Conservation (phyloP, 768 basidiomycete genomes). For the Lyophyllum semitale region DNA sequence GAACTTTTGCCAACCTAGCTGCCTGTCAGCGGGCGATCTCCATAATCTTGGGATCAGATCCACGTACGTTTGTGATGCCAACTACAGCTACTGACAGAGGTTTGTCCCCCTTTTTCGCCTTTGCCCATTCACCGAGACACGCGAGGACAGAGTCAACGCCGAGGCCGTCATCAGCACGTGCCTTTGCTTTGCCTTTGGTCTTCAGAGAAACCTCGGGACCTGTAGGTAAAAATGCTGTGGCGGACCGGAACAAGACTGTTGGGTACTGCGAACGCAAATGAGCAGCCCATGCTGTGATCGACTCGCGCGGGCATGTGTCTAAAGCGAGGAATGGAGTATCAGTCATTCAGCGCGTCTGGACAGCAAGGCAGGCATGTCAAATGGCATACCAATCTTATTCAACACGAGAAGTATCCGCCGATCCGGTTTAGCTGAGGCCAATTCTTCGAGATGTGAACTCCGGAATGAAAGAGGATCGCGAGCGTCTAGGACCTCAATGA, state of each 20-base stretch:
- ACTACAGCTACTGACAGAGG: conserved; percentile 75
- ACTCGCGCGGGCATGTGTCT: conserved; percentile 84
- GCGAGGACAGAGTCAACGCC: conserved; percentile 57
- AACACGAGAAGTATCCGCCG: conserved; percentile 67
- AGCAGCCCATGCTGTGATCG: conserved; percentile 67
- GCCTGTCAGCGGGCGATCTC: conserved; percentile 1
- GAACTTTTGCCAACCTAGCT: conserved; percentile 80
- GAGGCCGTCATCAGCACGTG: conserved; percentile 54
- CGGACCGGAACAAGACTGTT: conserved; percentile 73
- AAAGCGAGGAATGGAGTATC: background rate
- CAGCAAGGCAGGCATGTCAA: conserved; percentile 1
- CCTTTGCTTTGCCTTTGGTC: conserved; percentile 43
- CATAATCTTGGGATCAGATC: conserved; percentile 1
- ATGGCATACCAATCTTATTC: conserved; percentile 83
- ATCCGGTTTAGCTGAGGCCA: conserved; percentile 40
- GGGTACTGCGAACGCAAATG: conserved; percentile 61
- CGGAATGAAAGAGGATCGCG: conserved; percentile 78
- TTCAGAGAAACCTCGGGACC: conserved; percentile 22
- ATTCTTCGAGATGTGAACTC: conserved; percentile 61
- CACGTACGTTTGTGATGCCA: conserved; percentile 78
- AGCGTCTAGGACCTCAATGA: conserved; percentile 82
- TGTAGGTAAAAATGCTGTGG: conserved; percentile 63
- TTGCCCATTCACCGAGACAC: conserved; percentile 48
- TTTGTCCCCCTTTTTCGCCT: conserved; percentile 45
- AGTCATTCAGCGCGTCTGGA: background rate